These are phyloP conservation scores for Lactarius trivialis DNA, from an alignment of 768 basidiomycete genomes.

Conservation along the genomic window DNA sequence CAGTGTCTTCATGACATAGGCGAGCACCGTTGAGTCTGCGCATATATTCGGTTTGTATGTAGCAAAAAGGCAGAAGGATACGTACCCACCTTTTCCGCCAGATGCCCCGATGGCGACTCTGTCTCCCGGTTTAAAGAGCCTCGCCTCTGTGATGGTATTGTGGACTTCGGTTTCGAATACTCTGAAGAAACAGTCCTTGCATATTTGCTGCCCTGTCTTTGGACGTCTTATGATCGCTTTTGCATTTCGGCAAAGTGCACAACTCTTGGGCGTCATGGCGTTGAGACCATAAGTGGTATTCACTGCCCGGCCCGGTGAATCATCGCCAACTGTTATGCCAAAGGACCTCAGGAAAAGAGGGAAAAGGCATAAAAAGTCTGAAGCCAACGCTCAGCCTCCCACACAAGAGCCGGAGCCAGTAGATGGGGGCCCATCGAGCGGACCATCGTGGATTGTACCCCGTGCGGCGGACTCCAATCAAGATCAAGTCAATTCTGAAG, in stretches of 20 bases:
- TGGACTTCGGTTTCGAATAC: constrained; percentile 99
- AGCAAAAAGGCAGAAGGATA: not conserved
- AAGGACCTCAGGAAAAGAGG: constrained; percentile 71
- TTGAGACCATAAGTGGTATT: not conserved
- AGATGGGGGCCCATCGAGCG: constrained; percentile 23
- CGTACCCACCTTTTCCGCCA: constrained; percentile 82
- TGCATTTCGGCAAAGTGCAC: constrained; percentile 66
- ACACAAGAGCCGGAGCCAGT: constrained; percentile 23
- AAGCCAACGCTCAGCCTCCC: constrained; percentile 25
- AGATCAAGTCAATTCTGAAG: constrained; percentile 47
- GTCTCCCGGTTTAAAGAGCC: constrained; percentile 84
- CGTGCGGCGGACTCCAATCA: constrained; percentile 32
- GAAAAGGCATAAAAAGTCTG: constrained; percentile 59
- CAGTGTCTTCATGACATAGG: constrained; percentile 92
- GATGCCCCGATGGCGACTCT: constrained; percentile 96
- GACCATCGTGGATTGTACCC: constrained; percentile 67
- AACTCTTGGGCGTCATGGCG: constrained; percentile 72
- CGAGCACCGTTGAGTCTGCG: constrained; percentile 93
- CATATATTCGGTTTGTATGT: not conserved
- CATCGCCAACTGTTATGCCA: constrained; percentile 45
- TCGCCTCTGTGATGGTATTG: constrained; percentile 81
- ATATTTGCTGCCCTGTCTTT: constrained; percentile 96
- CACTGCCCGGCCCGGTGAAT: too few species aligned
- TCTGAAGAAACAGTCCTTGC: constrained; percentile 91
- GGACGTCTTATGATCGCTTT: constrained; percentile 89